A percentile compares a stretch with the other conserved stretches of the same genome.
Evolutionary conservation across 371 early-diverging fungal species (phyloP).

Genomic region (Mortierella sp.): DNA sequence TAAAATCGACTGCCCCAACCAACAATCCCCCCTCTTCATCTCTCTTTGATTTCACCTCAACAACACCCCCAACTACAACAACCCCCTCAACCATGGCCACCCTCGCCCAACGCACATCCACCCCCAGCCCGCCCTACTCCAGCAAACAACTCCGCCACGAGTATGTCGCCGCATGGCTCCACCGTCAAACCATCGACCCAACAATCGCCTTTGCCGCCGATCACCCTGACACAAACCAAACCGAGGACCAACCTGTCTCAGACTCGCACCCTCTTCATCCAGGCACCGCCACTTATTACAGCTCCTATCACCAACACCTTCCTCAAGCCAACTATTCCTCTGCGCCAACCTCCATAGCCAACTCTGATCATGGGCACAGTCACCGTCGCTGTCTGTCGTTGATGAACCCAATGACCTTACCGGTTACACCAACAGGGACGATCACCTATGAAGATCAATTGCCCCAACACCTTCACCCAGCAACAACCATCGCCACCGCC

Average conservation of each 20-base stretch:
- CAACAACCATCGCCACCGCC: not conserved
- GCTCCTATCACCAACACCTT: not conserved
- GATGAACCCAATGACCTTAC: constrained; percentile 9
- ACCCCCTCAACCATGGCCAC: not conserved
- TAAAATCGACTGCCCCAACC: not conserved
- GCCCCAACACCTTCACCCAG: constrained; percentile 13
- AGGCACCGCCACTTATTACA: not conserved
- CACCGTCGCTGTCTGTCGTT: constrained; percentile 26
- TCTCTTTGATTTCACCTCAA: not conserved
- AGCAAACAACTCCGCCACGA: constrained; percentile 16
- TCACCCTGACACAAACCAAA: not conserved
- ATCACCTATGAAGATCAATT: not conserved
- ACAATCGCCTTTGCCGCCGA: not conserved
- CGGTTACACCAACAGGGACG: not conserved
- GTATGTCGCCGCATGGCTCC: constrained; percentile 27
- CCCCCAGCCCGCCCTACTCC: not conserved
- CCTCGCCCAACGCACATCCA: not conserved
- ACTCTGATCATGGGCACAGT: not conserved
- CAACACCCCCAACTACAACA: not conserved
- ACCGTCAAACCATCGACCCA: constrained; percentile 12
- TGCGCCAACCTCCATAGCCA: not conserved
- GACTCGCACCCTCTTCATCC: not conserved
- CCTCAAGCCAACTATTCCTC: not conserved
- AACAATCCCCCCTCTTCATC: not conserved
- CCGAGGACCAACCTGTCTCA: constrained; percentile 2